These are phyloP conservation scores for Crepidotus sp. DNA, from an alignment of 1,284 basidiomycete genomes.

Conservation along the genomic window DNA sequence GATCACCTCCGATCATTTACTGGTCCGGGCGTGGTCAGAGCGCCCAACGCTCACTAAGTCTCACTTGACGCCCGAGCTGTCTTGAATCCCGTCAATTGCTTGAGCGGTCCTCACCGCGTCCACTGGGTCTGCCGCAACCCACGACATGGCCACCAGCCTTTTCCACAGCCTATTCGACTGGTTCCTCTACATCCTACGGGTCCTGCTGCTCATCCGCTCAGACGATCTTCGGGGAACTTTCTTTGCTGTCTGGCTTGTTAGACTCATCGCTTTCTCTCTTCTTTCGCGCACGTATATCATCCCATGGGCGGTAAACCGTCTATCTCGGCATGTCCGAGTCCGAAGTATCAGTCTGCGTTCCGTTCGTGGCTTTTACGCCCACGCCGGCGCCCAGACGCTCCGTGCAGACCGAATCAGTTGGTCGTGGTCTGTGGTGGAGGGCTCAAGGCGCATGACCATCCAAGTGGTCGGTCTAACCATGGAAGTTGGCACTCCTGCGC, in stretches of 20 bases:
- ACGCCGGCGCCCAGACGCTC: conserved; percentile 42
- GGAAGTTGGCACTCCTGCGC: conserved; percentile 34
- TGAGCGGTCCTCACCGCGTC: conserved; percentile 2
- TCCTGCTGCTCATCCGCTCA: conserved; percentile 25
- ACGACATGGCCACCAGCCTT: neutral
- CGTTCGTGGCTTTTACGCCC: conserved; percentile 64
- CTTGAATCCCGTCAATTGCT: too few species aligned
- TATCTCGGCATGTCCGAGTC: conserved; percentile 54
- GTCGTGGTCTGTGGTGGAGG: conserved; percentile 39
- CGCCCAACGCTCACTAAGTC: too few species aligned
- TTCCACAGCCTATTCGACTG: conserved; percentile 3
- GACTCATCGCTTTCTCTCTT: conserved; percentile 44
- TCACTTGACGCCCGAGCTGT: too few species aligned
- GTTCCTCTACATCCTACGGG: conserved; percentile 14
- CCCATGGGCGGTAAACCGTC: conserved; percentile 49
- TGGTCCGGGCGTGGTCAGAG: too few species aligned
- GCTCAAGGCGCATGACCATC: conserved; percentile 46
- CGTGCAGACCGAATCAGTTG: conserved; percentile 61
- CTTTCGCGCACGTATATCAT: conserved; percentile 55
- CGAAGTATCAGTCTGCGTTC: conserved; percentile 67
- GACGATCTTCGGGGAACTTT: conserved; percentile 31
- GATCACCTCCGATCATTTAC: too few species aligned
- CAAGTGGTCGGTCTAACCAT: conserved; percentile 53
- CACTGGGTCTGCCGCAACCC: too few species aligned
- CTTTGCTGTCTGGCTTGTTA: conserved; percentile 37